Conservation (phyloP, 1,139 yeast genomes). For the Wickerhamomyces sp. region DNA sequence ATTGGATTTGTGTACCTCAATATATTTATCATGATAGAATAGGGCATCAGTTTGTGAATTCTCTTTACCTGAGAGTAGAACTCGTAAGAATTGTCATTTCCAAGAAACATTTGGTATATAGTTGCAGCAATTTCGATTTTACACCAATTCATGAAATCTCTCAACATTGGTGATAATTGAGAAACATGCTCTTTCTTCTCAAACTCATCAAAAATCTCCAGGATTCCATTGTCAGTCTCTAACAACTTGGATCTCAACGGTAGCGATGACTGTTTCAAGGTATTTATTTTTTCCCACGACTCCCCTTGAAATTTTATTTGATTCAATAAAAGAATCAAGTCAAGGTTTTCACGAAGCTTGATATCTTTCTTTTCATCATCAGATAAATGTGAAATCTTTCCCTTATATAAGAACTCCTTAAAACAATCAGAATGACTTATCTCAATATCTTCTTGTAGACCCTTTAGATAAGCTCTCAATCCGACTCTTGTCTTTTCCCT, state of each 20-base stretch:
- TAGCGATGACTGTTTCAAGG: conserved; percentile 29
- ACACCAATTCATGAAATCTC: conserved; percentile 74
- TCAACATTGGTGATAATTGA: conserved; percentile 63
- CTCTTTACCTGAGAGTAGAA: conserved; percentile 61
- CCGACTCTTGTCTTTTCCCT: conserved; percentile 74
- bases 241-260: conserved; percentile 28
- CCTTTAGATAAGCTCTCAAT: conserved; percentile 63
- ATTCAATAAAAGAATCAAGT: conserved; percentile 53
- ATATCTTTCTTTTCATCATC: conserved; percentile 50
- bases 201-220: conserved; percentile 41
- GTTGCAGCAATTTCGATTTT: conserved; percentile 82
- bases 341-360: conserved; percentile 52
- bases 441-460: conserved; percentile 48
- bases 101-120: conserved; percentile 70
- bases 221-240: conserved; percentile 28
- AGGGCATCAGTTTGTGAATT: conserved; percentile 74
- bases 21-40: conserved; percentile 66
- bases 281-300: conserved; percentile 37
- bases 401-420: conserved; percentile 44
- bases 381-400: conserved; percentile 31
- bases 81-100: conserved; percentile 75
- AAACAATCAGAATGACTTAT: conserved; percentile 50
- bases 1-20: conserved; percentile 81
- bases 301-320: conserved; percentile 71
- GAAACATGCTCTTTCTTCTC: conserved; percentile 47